phyloP scores from a whole-genome alignment of 148 eudicot species.

The Rhododendron ferrugineum region DNA sequence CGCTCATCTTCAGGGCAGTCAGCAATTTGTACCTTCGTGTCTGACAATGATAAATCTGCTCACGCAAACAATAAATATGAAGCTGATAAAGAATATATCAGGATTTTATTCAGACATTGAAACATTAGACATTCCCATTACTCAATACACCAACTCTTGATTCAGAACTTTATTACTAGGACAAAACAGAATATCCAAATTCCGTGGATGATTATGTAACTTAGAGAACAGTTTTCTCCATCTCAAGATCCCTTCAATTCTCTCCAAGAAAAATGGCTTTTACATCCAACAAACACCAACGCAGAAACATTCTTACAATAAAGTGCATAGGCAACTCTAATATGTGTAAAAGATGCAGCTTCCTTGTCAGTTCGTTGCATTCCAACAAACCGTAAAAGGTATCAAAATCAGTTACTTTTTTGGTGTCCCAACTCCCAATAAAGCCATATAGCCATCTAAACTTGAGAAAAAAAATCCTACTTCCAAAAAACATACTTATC shows the following conservation, averaged over 20 bases:
- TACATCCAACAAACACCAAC: not conserved
- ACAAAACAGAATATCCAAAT: not conserved
- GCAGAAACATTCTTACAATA: not conserved
- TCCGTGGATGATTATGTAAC: not conserved
- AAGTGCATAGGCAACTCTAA: not conserved
- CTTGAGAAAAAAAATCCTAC: not conserved
- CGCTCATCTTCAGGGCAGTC: constrained; percentile 23
- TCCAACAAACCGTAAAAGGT: not conserved
- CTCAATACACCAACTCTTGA: not conserved
- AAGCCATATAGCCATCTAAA: not conserved
- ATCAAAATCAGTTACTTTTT: not conserved
- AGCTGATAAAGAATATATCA: not conserved
- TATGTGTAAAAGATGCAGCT: not conserved
- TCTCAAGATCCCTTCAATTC: not conserved
- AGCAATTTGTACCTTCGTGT: constrained; percentile 14
- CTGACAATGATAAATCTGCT: constrained; percentile 27
- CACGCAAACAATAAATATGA: not conserved
- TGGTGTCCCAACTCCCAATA: not conserved
- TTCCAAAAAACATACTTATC: not conserved
- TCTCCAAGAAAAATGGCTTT: not conserved
- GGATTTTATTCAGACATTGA: not conserved
- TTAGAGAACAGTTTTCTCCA: not conserved
- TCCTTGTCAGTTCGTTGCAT: not conserved
- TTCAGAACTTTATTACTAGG: not conserved
- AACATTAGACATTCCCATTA: not conserved